A percentile compares a stretch with the other conserved stretches of the same genome.
phyloP scores from a whole-genome alignment of 306 rosid species.

The Astragalus glycyphyllos region DNA sequence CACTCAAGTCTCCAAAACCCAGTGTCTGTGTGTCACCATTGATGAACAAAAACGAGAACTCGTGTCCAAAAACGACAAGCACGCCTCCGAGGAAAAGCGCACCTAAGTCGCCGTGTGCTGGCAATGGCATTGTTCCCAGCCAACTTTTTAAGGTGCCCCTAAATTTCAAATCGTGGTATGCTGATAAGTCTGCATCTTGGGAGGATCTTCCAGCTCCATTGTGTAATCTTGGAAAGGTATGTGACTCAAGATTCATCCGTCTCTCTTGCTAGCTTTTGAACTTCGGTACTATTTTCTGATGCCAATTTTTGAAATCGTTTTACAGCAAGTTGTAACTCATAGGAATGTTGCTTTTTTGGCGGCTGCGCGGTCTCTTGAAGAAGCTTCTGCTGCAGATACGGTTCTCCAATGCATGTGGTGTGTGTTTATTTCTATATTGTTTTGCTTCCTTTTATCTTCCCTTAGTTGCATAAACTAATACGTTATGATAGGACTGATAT shows the following conservation, averaged over 20 bases:
- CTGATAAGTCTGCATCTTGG: slow-evolving; percentile 55
- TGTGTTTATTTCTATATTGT: neutral
- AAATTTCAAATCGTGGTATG: slow-evolving; percentile 47
- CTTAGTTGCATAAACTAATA: neutral
- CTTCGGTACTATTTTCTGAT: slow-evolving; percentile 6
- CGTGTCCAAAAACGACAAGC: slow-evolving; percentile 45
- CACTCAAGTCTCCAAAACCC: slow-evolving; percentile 44
- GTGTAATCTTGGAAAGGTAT: slow-evolving; percentile 70
- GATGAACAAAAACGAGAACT: slow-evolving; percentile 55
- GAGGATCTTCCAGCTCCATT: slow-evolving; percentile 53
- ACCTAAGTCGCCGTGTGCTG: slow-evolving; percentile 25
- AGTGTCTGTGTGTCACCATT: slow-evolving; percentile 52
- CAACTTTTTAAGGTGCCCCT: slow-evolving; percentile 61
- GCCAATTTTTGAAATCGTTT: neutral
- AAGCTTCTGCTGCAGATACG: slow-evolving; percentile 65
- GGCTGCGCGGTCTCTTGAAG: slow-evolving; percentile 66
- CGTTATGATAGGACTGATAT: too few relatives aligned
- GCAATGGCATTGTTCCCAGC: slow-evolving; percentile 27
- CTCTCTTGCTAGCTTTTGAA: neutral
- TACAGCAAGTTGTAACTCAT: slow-evolving; percentile 61
- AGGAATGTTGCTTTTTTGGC: slow-evolving; percentile 58
- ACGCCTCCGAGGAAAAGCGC: slow-evolving; percentile 39
- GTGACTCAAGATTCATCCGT: neutral
- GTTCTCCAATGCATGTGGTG: slow-evolving; percentile 76
- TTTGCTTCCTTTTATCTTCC: slow-evolving; percentile 1